Evolutionary conservation across 352 stramenopile genomes (phyloP), one percentile per base, ranked within the genome.

Genomic region (Globisporangium nagaii): DNA sequence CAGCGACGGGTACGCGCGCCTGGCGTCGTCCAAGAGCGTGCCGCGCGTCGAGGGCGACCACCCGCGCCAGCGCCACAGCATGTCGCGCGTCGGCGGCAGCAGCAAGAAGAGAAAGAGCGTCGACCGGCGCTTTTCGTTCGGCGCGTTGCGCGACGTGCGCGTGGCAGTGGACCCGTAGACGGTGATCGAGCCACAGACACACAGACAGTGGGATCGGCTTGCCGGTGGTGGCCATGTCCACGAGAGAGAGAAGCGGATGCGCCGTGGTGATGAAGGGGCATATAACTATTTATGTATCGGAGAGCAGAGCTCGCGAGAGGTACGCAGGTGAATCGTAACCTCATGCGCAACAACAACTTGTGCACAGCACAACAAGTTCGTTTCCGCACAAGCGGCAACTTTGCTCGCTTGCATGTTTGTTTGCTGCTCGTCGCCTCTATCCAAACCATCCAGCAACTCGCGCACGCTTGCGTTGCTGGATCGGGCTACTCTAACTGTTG

Each of bases 401-500:
- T n/a, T n/a, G n/a, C n/a, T n/a, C n/a, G n/a, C n/a, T 51, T 37
- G 44, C 13, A 9, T 13, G 25, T 22, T 31, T 28, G 6, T 13
- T 32, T 47, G 15, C 41, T 34, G 4, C 30, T 28, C 3, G 8
- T 30, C 12, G 41, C 8, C n/a, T n/a, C n/a, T n/a, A n/a, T n/a
- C n/a, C n/a, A n/a, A n/a, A n/a, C n/a, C n/a, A n/a, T n/a, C n/a
- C n/a, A n/a, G n/a, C n/a, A n/a, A n/a, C n/a, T n/a, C n/a, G n/a
- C n/a, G n/a, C n/a, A n/a, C n/a, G n/a, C n/a, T n/a, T n/a, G n/a
- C n/a, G n/a, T n/a, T n/a, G n/a, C n/a, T n/a, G n/a, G n/a, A n/a
- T n/a, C n/a, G n/a, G n/a, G 43, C 43, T 73, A 66, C 42, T 93
- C 73, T 28, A 93, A 73, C 46, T 88, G 68, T 53, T 88, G 57